Percentiles rank a stretch among this genome's conserved stretches.
These are phyloP conservation scores for Adansonia grandidieri DNA, from an alignment of 441 rosid species.

Conservation along the genomic window DNA sequence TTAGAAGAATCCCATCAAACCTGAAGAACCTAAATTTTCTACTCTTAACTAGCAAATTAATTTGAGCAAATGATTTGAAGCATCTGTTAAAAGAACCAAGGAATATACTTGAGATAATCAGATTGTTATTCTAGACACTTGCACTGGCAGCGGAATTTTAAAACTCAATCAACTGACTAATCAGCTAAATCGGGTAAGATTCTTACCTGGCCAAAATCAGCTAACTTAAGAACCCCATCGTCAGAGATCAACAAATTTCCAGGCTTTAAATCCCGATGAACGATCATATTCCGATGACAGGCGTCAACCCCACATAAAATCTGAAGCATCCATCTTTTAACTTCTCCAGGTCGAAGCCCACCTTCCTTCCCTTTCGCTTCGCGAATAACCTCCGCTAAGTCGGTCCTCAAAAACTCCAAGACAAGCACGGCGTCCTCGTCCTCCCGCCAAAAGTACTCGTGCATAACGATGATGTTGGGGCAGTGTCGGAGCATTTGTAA, in stretches of 20 bases:
- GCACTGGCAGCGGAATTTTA: not conserved
- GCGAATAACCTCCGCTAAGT: slow-evolving; percentile 64
- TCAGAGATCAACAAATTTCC: slow-evolving; percentile 77
- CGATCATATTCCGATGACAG: slow-evolving; percentile 76
- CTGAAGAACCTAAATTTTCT: not conserved
- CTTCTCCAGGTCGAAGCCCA: slow-evolving; percentile 56
- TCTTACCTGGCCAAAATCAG: slow-evolving; percentile 93
- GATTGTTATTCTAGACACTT: not conserved
- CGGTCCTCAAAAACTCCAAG: slow-evolving; percentile 74
- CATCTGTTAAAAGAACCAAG: not conserved
- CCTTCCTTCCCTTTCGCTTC: slow-evolving; percentile 53
- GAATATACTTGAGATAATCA: not conserved
- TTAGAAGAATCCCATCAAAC: slow-evolving; percentile 2
- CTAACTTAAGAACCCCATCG: slow-evolving; percentile 72
- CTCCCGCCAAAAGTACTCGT: slow-evolving; percentile 92
- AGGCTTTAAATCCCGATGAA: slow-evolving; percentile 93
- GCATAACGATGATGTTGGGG: slow-evolving; percentile 75
- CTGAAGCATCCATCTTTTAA: slow-evolving; percentile 96
- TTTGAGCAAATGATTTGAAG: not conserved
- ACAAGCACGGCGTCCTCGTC: slow-evolving; percentile 98
- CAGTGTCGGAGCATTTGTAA: slow-evolving; percentile 68
- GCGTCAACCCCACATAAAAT: slow-evolving; percentile 74
- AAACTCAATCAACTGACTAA: not conserved
- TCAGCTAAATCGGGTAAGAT: too few species aligned
- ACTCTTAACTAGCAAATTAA: not conserved